A percentile compares a stretch with the other conserved stretches of the same genome.
Evolutionary conservation across 2,329 filamentous ascomycete species (phyloP).

Genomic region (Periconia sp.): DNA sequence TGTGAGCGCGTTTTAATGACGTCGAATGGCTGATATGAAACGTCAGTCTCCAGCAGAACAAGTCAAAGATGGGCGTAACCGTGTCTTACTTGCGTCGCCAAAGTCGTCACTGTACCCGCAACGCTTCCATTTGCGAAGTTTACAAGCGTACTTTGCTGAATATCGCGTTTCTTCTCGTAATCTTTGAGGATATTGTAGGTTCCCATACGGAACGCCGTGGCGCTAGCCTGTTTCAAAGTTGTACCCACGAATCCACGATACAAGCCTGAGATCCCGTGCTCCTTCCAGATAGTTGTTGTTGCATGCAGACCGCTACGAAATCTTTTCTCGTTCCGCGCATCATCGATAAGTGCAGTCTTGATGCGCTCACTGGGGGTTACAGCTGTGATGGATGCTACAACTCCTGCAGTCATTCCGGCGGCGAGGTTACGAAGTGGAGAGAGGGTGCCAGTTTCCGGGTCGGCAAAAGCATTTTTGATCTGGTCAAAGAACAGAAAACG

Average conservation of each 20-base stretch:
- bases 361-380: slow-evolving; percentile 70
- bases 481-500: slow-evolving; percentile 68
- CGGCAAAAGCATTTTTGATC: slow-evolving; percentile 61
- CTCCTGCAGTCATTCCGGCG: slow-evolving; percentile 65
- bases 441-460: slow-evolving; percentile 58
- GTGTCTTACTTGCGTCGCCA: slow-evolving; percentile 48
- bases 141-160: slow-evolving; percentile 53
- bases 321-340: slow-evolving; percentile 53
- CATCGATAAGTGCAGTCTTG: slow-evolving; percentile 68
- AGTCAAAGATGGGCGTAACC: neutral
- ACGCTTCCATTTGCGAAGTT: slow-evolving; percentile 65
- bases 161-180: slow-evolving; percentile 51
- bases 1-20: slow-evolving; percentile 66
- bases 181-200: slow-evolving; percentile 67
- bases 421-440: slow-evolving; percentile 60
- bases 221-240: slow-evolving; percentile 63
- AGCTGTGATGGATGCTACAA: slow-evolving; percentile 63
- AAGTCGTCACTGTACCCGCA: slow-evolving; percentile 62
- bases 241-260: slow-evolving; percentile 63
- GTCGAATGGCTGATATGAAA: slow-evolving; percentile 56
- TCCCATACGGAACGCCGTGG: slow-evolving; percentile 64
- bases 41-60: neutral
- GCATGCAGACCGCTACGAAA: slow-evolving; percentile 58
- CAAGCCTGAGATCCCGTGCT: slow-evolving; percentile 57
- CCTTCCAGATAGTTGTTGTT: slow-evolving; percentile 50